Base-by-base conservation (phyloP, 2,329 filamentous ascomycete species). In the Cercospora zeae-maydis region DNA sequence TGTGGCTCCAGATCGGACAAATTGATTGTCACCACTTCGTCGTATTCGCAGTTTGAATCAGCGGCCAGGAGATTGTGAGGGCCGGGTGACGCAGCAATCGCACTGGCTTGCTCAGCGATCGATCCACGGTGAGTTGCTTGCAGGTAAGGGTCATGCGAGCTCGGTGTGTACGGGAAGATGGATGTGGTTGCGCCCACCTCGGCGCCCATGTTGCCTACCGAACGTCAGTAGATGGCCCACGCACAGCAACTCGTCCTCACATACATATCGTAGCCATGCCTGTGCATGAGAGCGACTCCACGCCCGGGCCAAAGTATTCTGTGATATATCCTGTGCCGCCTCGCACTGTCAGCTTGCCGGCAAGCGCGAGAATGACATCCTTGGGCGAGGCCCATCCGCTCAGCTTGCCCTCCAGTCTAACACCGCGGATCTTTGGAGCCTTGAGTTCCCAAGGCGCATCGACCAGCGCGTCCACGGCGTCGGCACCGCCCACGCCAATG, bases 401-500 rank as follows among this genome's bases (percentile, higher is more conserved):
- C 63, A 99, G 84, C 78, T 90, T 81, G 70, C 95, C 95, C 63
- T 88, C 88, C 45, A 98, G 83, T 73, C 88, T 86, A 9, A 98
- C 92, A 72, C 93, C 93, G 11, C 97, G 80, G 56, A 99, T 83
- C 77, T 91, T 92, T 14, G 95, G 95, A 4, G 95, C 95, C 82
- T 96, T 97, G 63, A 99, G 81, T 79, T 99, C 95, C 95, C 95
- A 99, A 0, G 95, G 95, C 8, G 93, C 92, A 74, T 96, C 93
- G 2, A 97, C 95, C 42, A 99, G 85, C 7, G 93, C 95, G 79
- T 99, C 95, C 1, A 99, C 95, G 24, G 95, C 95, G 79, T 99
- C 95, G 24, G 95, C 95, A 73, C 95, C 95, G 74, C 95, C 95
- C 34, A 99, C 95, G 76, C 95, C 95, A 75, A 99, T 98, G 8